Percentiles rank a stretch among this genome's conserved stretches.
phyloP scores from a whole-genome alignment of 306 rosid species.

The Luffa aegyptiaca region DNA sequence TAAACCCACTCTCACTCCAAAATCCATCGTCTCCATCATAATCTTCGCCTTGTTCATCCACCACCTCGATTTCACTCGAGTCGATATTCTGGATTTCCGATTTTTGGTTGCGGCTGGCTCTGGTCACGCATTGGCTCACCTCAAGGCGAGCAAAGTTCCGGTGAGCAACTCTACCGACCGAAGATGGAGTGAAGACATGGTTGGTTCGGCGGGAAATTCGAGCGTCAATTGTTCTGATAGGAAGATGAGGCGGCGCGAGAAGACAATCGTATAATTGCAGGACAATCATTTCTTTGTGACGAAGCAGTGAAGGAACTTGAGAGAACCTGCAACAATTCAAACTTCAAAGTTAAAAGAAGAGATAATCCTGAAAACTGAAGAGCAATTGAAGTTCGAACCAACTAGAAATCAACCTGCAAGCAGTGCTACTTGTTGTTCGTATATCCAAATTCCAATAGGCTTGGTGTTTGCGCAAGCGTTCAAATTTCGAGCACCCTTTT shows the following conservation, averaged over 20 bases:
- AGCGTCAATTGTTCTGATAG: slow-evolving; percentile 14
- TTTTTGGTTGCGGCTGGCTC: slow-evolving; percentile 12
- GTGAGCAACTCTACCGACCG: slow-evolving; percentile 2
- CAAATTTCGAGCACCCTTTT: too few species aligned
- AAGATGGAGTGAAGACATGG: slow-evolving; percentile 15
- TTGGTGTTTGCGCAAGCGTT: not conserved
- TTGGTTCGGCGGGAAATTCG: slow-evolving; percentile 10
- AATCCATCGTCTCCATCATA: slow-evolving; percentile 25
- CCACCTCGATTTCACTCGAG: slow-evolving; percentile 17
- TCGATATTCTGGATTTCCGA: slow-evolving; percentile 20
- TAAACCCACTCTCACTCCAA: slow-evolving; percentile 25
- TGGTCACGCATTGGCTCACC: slow-evolving; percentile 12
- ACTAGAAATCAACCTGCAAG: not conserved
- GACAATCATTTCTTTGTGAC: not conserved
- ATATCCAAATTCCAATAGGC: not conserved
- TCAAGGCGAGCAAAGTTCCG: not conserved
- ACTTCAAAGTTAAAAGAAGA: not conserved
- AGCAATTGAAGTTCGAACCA: not conserved
- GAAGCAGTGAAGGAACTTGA: not conserved
- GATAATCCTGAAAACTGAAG: not conserved
- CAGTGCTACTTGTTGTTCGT: not conserved
- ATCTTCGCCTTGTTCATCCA: slow-evolving; percentile 15
- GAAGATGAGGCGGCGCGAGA: slow-evolving; percentile 21
- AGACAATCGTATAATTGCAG: not conserved
- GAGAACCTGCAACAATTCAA: not conserved